Percentiles rank a stretch among this genome's conserved stretches.
Evolutionary conservation across 1,284 basidiomycete genomes (phyloP).

Genomic region (Wolfiporia cocos): DNA sequence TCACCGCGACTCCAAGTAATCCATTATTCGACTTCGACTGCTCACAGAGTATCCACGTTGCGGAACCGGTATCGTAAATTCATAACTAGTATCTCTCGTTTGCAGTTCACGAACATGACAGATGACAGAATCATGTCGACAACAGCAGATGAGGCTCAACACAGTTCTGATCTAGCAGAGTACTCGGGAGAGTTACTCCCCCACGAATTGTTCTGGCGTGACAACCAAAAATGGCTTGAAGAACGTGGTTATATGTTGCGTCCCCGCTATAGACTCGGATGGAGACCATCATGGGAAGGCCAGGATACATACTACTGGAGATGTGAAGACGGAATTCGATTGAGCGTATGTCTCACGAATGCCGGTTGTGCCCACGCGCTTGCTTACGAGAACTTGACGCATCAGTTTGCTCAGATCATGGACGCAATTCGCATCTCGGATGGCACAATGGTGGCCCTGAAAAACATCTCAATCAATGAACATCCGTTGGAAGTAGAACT

Average conservation of each 20-base stretch:
- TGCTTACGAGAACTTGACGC: not conserved
- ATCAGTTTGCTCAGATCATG: constrained; percentile 3
- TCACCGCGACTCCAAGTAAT: too few relatives aligned
- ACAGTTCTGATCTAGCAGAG: not conserved
- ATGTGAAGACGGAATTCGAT: constrained; percentile 8
- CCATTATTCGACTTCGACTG: too few relatives aligned
- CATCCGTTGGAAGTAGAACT: constrained; percentile 17
- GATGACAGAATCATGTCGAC: not conserved
- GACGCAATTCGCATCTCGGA: constrained; percentile 11
- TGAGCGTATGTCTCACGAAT: constrained; percentile 2
- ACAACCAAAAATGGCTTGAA: constrained; percentile 11
- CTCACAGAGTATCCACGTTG: too few relatives aligned
- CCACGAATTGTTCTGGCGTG: constrained; percentile 6
- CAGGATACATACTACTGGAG: not conserved
- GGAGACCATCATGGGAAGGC: constrained; percentile 11
- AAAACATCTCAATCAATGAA: not conserved
- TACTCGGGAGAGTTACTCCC: not conserved
- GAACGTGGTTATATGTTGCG: constrained; percentile 14
- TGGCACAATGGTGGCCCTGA: constrained; percentile 6
- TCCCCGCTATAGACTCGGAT: constrained; percentile 11
- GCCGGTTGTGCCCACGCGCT: not conserved
- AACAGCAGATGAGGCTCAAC: not conserved
- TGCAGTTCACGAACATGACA: not conserved
- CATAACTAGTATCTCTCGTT: not conserved
- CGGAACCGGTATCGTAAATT: not conserved